Base-by-base conservation (phyloP, 2,329 filamentous ascomycete species). In the Dactylellina haptotyla region DNA sequence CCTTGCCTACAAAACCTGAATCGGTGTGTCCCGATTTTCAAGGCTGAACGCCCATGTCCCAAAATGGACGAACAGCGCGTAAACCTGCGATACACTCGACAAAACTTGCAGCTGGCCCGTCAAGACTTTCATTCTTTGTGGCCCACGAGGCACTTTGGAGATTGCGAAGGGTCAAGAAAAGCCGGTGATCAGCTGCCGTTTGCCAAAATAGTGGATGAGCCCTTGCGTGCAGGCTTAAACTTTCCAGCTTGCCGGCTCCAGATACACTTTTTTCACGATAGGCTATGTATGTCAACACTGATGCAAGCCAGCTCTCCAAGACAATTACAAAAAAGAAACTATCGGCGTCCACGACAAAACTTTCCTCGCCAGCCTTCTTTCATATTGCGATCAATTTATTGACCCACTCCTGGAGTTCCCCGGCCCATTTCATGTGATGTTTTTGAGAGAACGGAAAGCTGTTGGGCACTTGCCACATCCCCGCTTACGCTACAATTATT, bases 101-200 rank as follows among this genome's bases (percentile, higher is more conserved):
- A 64, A 64, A 54, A 54, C 48, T 34, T 64, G 59, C 57, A 9
- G 10, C 46, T 9, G 6, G 2, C 8, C 43, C 45, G 58, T 51
- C 32, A 63, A 63, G 30, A 39, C 57, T 50, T 51, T 39, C 56
- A 4, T 30, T 39, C n/a, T 34, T 25, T 25, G 43, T 45, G 16
- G 16, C 18, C 20, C 30, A 28, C 18, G 16, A 3, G 23, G 16
- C 8, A 37, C n/a, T 23, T 26, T 69, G 25, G 57, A 64, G 51
- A 64, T 71, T 61, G 56, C 64, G 64, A 62, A 46, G 64, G 56
- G 64, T 39, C 20, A 61, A 62, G 63, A 59, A 50, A 30, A 67
- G 54, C 63, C 63, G 63, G 50, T 45, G 53, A 67, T 67, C 43
- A 25, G 16, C 45, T 59, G 10, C 50, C 25, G 8, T 25, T 54